A percentile compares a stretch with the other conserved stretches of the same genome.
Conservation (phyloP, 257 asterid species). For the Scutellaria minor region DNA sequence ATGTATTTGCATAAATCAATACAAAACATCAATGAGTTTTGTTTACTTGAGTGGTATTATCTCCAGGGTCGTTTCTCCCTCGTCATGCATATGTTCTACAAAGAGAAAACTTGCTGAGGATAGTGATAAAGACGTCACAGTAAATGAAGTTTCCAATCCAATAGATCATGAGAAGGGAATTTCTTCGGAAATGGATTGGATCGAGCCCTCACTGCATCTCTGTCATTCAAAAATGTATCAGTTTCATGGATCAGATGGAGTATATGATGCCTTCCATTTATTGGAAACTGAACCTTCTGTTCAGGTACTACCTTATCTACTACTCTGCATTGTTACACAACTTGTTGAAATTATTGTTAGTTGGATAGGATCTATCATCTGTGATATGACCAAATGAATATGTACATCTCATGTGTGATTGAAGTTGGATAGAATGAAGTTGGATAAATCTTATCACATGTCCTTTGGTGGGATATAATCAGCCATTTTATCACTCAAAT, state of each 20-base stretch:
- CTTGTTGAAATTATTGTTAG: too few relatives aligned
- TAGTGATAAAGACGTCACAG: slow-evolving; percentile 14
- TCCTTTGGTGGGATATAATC: too few relatives aligned
- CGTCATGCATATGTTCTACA: neutral
- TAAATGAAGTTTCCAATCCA: slow-evolving; percentile 26
- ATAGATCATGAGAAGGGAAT: slow-evolving; percentile 20
- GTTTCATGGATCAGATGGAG: slow-evolving; percentile 48
- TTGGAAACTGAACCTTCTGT: slow-evolving; percentile 70
- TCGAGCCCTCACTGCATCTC: slow-evolving; percentile 54
- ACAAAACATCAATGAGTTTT: neutral
- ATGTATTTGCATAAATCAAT: neutral
- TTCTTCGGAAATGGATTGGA: slow-evolving; percentile 54
- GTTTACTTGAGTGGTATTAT: neutral
- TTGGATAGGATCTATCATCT: too few relatives aligned
- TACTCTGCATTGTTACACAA: neutral
- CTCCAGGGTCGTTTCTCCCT: slow-evolving; percentile 51
- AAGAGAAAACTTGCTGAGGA: too few relatives aligned
- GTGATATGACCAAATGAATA: too few relatives aligned
- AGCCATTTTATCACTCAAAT: too few relatives aligned
- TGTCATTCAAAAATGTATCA: slow-evolving; percentile 39
- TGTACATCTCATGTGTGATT: too few relatives aligned
- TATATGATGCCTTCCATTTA: slow-evolving; percentile 60
- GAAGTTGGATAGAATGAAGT: too few relatives aligned
- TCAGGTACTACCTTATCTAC: slow-evolving; percentile 47
- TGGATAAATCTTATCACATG: too few relatives aligned